A percentile compares a stretch with the other conserved stretches of the same genome.
phyloP scores from a whole-genome alignment of 2,329 filamentous ascomycete genomes.

The Purpureocillium takamizusanense region DNA sequence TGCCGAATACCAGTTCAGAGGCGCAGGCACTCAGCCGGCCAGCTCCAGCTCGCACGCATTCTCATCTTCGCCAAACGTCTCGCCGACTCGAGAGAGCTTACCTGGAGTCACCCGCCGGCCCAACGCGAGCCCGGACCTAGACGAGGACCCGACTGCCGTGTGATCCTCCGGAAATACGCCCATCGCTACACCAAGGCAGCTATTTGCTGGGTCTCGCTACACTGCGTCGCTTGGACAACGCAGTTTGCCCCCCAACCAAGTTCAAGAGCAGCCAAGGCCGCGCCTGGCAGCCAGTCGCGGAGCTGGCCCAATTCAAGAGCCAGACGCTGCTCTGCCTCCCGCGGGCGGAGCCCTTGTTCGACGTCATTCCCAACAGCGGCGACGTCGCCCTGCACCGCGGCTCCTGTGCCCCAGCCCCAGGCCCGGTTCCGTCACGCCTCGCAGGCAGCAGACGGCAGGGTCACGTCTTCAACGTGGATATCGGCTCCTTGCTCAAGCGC shows the following conservation, averaged over 20 bases:
- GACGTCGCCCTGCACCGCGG: constrained; percentile 18
- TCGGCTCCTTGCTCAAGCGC: constrained; percentile 77
- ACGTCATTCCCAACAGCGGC: constrained; percentile 17
- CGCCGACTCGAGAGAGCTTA: too few relatives aligned
- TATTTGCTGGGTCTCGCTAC: constrained; percentile 8
- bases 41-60: too few relatives aligned
- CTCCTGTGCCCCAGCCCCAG: constrained; percentile 18
- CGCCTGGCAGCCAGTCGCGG: constrained; percentile 17
- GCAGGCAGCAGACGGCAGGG: constrained; percentile 14
- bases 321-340: constrained; percentile 30
- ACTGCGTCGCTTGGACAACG: constrained; percentile 10
- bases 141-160: neutral
- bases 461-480: constrained; percentile 76
- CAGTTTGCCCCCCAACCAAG: constrained; percentile 1
- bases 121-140: neutral
- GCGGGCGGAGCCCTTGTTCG: constrained; percentile 28
- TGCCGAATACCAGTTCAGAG: neutral
- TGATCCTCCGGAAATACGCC: neutral
- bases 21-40: too few relatives aligned
- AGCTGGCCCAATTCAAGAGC: constrained; percentile 33
- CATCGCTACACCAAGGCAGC: constrained; percentile 3
- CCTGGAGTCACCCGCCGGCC: too few relatives aligned
- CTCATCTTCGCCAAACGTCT: too few relatives aligned
- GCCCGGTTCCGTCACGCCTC: constrained; percentile 17
- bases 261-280: constrained; percentile 3